A percentile compares a stretch with the other conserved stretches of the same genome.
These are phyloP conservation scores for Pseudoneurospora amorphoporcata DNA, from an alignment of 495 filamentous ascomycete genomes.

Conservation along the genomic window DNA sequence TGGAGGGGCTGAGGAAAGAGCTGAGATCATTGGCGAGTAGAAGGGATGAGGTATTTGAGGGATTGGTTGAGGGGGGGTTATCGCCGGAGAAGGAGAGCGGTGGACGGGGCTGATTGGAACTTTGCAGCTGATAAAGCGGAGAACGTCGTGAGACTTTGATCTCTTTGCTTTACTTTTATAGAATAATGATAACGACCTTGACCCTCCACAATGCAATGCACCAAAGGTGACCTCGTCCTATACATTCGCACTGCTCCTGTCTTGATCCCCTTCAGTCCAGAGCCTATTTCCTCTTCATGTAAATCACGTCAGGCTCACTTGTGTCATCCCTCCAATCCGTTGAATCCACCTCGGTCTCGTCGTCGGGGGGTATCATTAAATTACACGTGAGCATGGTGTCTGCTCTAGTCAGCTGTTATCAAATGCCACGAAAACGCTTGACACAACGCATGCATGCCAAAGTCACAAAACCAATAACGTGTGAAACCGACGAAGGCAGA, in stretches of 20 bases:
- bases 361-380: slow-evolving; percentile 3
- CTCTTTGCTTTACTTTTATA: slow-evolving; percentile 3
- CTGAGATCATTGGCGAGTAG: slow-evolving; percentile 43
- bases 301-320: neutral
- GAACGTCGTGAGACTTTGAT: neutral
- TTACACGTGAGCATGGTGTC: slow-evolving; percentile 9
- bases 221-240: neutral
- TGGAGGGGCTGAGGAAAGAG: slow-evolving; percentile 54
- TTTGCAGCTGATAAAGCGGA: neutral
- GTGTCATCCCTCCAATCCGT: neutral
- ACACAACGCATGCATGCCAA: neutral
- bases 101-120: neutral
- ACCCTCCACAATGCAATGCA: neutral
- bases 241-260: neutral
- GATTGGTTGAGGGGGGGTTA: slow-evolving; percentile 41
- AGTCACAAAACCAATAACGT: neutral
- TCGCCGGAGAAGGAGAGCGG: slow-evolving; percentile 13
- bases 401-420: slow-evolving; percentile 10
- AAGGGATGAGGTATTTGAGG: slow-evolving; percentile 63
- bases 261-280: neutral
- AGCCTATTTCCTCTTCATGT: neutral
- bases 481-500: neutral
- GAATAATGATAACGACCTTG: neutral
- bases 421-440: neutral
- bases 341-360: neutral